Conservation (phyloP, 306 rosid species). For the Corylus americana region DNA sequence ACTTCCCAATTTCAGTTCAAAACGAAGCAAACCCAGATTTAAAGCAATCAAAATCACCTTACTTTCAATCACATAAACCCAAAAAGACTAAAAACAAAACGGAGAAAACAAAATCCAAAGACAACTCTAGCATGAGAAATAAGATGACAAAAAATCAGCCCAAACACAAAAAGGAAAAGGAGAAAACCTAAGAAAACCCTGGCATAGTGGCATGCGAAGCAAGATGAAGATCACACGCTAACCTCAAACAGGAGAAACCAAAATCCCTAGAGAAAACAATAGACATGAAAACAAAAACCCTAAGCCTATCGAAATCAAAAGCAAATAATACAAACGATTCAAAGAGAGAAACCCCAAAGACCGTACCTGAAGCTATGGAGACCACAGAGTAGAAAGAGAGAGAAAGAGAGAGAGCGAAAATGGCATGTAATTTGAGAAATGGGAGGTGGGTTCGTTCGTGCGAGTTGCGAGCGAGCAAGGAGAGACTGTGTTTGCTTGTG, state of each 20-base stretch:
- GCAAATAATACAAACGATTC: neutral
- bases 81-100: neutral
- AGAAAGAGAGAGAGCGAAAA: neutral
- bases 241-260: neutral
- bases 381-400: neutral
- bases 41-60: neutral
- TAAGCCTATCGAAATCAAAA: neutral
- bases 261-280: neutral
- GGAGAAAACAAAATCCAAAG: too few relatives aligned
- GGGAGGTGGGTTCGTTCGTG: neutral
- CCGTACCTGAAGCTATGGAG: neutral
- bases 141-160: neutral
- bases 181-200: neutral
- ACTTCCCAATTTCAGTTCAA: too few relatives aligned
- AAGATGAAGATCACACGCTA: neutral
- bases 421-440: neutral
- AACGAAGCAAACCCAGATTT: neutral
- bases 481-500: neutral
- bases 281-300: neutral
- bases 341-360: neutral
- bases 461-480: neutral
- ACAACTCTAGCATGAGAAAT: slow-evolving; percentile 2
- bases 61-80: neutral
- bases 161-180: neutral
- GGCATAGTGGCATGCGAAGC: too few relatives aligned